Conservation (phyloP, 495 filamentous ascomycete genomes). For the Aspergillus sclerotiicarbonarius region DNA sequence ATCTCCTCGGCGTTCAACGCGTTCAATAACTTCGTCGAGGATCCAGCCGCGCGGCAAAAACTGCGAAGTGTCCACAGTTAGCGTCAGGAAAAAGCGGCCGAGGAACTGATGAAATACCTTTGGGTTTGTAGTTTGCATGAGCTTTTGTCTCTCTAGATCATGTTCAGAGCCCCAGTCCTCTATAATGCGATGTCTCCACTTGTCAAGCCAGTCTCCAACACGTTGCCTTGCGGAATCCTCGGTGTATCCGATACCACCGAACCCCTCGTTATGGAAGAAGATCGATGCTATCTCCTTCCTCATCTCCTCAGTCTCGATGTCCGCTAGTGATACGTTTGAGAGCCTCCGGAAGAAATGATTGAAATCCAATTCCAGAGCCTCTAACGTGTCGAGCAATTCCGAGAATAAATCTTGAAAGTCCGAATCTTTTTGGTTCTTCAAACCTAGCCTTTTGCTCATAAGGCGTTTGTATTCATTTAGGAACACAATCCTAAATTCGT, state of each 20-base stretch:
- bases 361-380: slow-evolving; percentile 80
- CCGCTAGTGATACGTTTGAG: slow-evolving; percentile 51
- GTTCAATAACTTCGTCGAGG: slow-evolving; percentile 84
- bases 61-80: slow-evolving; percentile 22
- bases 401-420: slow-evolving; percentile 80
- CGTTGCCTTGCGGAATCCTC: slow-evolving; percentile 57
- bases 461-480: slow-evolving; percentile 79
- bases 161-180: slow-evolving; percentile 65
- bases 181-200: slow-evolving; percentile 63
- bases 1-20: slow-evolving; percentile 82
- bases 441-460: slow-evolving; percentile 74
- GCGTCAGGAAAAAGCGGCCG: background rate
- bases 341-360: slow-evolving; percentile 86
- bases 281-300: slow-evolving; percentile 54
- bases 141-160: slow-evolving; percentile 60
- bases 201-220: slow-evolving; percentile 72
- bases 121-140: slow-evolving; percentile 85
- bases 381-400: slow-evolving; percentile 77
- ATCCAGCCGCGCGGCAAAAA: slow-evolving; percentile 90
- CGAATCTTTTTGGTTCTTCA: slow-evolving; percentile 58
- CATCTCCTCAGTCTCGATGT: slow-evolving; percentile 59
- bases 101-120: slow-evolving; percentile 46
- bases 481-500: slow-evolving; percentile 86
- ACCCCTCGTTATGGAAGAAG: slow-evolving; percentile 72
- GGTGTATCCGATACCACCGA: slow-evolving; percentile 55